Evolutionary conservation across 768 basidiomycete genomes (phyloP).

Genomic region (Mycena latifolia): DNA sequence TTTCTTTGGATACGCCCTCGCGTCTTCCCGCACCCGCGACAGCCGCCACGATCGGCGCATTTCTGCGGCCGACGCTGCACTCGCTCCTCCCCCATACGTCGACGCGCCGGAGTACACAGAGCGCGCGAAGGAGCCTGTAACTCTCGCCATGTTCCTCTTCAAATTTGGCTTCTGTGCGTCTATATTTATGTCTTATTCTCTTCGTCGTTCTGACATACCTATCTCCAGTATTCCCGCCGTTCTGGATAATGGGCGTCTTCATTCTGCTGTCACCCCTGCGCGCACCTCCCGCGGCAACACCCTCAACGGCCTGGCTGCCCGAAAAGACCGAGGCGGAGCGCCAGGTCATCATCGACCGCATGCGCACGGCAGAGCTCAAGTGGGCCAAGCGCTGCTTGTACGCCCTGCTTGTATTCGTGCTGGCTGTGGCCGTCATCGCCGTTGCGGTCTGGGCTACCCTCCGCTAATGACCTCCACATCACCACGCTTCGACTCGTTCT

Average conservation of each 20-base stretch:
- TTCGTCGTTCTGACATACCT: slow-evolving; percentile 11
- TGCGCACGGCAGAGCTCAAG: slow-evolving; percentile 63
- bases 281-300: slow-evolving; percentile 48
- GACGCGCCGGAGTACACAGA: slow-evolving; percentile 50
- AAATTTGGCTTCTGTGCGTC: slow-evolving; percentile 73
- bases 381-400: slow-evolving; percentile 69
- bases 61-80: slow-evolving; percentile 38
- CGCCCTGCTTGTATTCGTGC: slow-evolving; percentile 62
- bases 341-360: slow-evolving; percentile 56
- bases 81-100: slow-evolving; percentile 57
- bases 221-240: slow-evolving; percentile 68
- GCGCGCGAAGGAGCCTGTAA: slow-evolving; percentile 60
- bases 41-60: slow-evolving; percentile 55
- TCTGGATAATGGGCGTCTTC: slow-evolving; percentile 71
- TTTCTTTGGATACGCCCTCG: slow-evolving; percentile 47
- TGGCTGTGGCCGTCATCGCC: slow-evolving; percentile 49
- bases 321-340: slow-evolving; percentile 68
- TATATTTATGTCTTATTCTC: neutral
- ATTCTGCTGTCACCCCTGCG: slow-evolving; percentile 68
- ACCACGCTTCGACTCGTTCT: too few relatives aligned
- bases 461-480: neutral
- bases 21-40: slow-evolving; percentile 44
- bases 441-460: slow-evolving; percentile 47
- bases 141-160: slow-evolving; percentile 72
- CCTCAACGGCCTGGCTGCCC: slow-evolving; percentile 61